Conservation (phyloP, 2,329 filamentous ascomycete species). For the Beauveria caledonica region DNA sequence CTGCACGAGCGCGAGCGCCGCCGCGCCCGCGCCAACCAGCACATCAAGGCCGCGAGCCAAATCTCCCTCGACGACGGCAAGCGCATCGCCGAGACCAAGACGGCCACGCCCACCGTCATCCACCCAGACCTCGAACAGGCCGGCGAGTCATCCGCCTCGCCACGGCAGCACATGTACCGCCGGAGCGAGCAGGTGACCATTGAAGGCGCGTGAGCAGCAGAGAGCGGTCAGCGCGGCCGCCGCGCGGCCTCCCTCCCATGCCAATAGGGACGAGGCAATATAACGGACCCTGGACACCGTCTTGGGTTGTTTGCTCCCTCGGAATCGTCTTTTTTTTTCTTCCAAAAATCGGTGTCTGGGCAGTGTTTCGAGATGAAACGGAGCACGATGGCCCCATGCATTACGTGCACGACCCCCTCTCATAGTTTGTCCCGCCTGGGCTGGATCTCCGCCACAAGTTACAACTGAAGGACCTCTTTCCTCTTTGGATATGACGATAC, state of each 20-base stretch:
- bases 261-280: background rate
- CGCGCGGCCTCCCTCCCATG: background rate
- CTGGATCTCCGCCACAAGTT: background rate
- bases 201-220: constrained; percentile 31
- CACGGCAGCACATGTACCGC: constrained; percentile 32
- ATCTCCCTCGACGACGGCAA: constrained; percentile 18
- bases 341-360: background rate
- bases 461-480: background rate
- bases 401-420: background rate
- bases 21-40: constrained; percentile 10
- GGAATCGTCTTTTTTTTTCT: background rate
- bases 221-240: background rate
- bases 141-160: constrained; percentile 13
- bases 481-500: background rate
- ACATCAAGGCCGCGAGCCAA: constrained; percentile 11
- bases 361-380: constrained; percentile 11
- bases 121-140: constrained; percentile 20
- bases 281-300: background rate
- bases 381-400: background rate
- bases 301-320: background rate
- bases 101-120: constrained; percentile 39
- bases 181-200: constrained; percentile 47
- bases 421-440: background rate
- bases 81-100: constrained; percentile 29
- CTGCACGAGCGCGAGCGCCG: constrained; percentile 27